Evolutionary conservation across 805 yeast species (phyloP), one percentile per base, ranked within the genome.

Genomic region (Hemisphaericaspora nanyangensis): DNA sequence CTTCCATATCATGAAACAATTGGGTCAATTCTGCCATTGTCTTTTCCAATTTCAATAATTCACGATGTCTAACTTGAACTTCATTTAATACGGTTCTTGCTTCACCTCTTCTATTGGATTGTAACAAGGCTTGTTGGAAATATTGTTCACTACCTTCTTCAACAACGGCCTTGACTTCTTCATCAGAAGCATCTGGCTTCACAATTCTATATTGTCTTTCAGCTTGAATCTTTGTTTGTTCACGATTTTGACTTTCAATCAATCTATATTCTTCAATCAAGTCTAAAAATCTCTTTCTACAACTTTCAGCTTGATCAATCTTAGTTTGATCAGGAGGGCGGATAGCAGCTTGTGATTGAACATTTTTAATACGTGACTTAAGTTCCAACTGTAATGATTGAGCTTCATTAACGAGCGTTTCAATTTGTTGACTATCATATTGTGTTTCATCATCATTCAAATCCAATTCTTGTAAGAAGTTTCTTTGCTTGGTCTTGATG

Each of bases 21-120:
- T 87, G 95, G 30, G 95, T 86, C 65, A 93, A 78, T 66, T 93
- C 99, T 27, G 91, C 88, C 85, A 93, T 89, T 43, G 96, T 84
- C 68, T 87, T 82, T 67, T 91, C 98, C 65, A 93, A 83, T 71
- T 88, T 86, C 69, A 87, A 85, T 56, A 93, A 79, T 69, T 93
- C 98, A 60, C 85, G 82, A 70, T 93, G 98, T 69, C 99, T 82
- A 37, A 85, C 81, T 68, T 91, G 96, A 41, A 93, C 98, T 68
- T 93, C 98, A 55, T 88, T 86, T 52, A 93, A 76, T 2, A 95
- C 98, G 25, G 96, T 80, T 62, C 93, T 80, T 31, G 98, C 97
- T 67, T 93, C 96, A 52, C 95, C 95, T 58, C 89, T 79, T 66
- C 95, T 82, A 58, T 86, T 85, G 39, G 89, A 82, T 64, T 84